Base-by-base conservation (phyloP, 1,139 yeast genomes). In the Blastobotrys ciferrii region DNA sequence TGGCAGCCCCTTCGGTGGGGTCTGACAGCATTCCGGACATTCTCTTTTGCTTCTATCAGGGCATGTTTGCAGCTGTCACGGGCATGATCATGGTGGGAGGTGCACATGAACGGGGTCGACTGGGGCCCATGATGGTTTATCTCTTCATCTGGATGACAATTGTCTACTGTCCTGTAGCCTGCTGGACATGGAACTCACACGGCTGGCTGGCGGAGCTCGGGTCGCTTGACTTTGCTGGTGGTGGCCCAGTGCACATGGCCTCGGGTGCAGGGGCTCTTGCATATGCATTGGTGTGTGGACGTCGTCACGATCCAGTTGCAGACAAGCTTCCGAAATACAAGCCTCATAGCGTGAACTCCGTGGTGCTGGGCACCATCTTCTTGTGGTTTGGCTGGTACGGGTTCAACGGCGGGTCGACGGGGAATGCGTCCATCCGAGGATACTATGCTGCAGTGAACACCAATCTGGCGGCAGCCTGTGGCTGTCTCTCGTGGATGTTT, bases 381-480 rank as follows among this genome's bases (percentile, higher is more conserved):
- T 79, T 91, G 62, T 91, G 97, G 96, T 88, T 91, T 62, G 98
- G 98, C 41, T 91, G 98, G 98, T 88, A 87, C 63, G 97, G 97
- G 46, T 91, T 91, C 80, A 91, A 92, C 75, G 96, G 96, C 69
- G 97, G 98, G 61, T 87, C 96, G 44, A 35, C 53, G 11, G 41
- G 32, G 4, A 42, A 41, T n/a, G 48, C 51, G 23, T 20, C 44
- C 23, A 39, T 48, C 20, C 47, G 47, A 18, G 48, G 48, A 12
- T 42, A 35, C 32, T 31, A 44, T 32, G 48, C 51, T 4, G 42
- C 46, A 4, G 14, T 86, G 63, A 88, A 87, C 77, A 88, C 98
- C 63, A 88, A 91, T 70, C 65, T 91, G 59, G 96, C 97, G 51
- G 98, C 98, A 53, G 83, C 95, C 13, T 70, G 80, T 62, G 98